Base-by-base conservation (phyloP, 2,329 filamentous ascomycete species). In the Ophiostoma sp. region DNA sequence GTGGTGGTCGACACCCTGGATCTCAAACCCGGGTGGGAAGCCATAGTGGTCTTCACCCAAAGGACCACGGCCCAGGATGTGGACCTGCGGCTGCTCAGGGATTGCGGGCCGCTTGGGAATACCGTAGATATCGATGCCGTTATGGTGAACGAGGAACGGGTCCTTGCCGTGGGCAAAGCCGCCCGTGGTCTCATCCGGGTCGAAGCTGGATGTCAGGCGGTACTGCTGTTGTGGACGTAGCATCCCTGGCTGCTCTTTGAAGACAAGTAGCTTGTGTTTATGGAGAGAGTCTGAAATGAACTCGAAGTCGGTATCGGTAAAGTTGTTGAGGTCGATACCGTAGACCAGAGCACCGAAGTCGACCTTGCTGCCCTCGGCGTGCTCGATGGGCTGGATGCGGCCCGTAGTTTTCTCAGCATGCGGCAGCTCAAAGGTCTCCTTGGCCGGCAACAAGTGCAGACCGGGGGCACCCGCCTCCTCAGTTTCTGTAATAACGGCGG, bases 101-200 rank as follows among this genome's bases (percentile, higher is more conserved):
- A 82, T 81, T 4, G 79, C 80, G 1, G 76, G 75, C 17, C 76
- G 74, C 64, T 78, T 78, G 70, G 81, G 80, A 12, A 82, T 79
- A 28, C 80, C 80, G 73, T 81, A 81, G 61, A 82, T 81, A 70
- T 80, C 79, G 25, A 80, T 71, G n/a, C 78, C 78, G 36, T 82
- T 79, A 71, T 81, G 77, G 0, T 77, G 78, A 3, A 78, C 77
- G 7, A 82, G 77, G 28, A 79, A 78, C 1, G 81, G 81, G 61
- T 82, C 80, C 3, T 77, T 78, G 25, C 81, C 81, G 69, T 82
- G 81, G 11, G 81, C 81, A 39, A 82, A 83, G 1, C 81, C 81
- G 17, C 81, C 80, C 1, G 80, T 81, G 8, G 76, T 81, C 79
- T 80, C 78, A 0, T 80, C 77, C 0, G 80, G 81, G 73, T 82